Evolutionary conservation across 2,329 filamentous ascomycete genomes (phyloP), one percentile per base, ranked within the genome.

Genomic region (Aspergillus puulaauensis): DNA sequence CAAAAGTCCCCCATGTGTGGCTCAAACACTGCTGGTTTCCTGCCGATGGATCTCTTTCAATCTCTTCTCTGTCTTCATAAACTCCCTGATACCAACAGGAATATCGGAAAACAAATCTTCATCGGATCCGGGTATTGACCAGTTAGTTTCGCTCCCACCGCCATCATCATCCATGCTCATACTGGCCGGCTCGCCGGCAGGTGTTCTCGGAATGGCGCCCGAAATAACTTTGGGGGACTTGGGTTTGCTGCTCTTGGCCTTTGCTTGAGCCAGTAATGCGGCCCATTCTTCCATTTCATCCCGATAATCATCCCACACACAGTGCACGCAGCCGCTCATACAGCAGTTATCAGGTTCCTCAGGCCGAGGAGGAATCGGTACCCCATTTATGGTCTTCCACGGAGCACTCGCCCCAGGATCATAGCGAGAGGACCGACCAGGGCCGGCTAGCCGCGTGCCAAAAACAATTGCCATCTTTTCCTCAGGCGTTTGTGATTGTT

Each of bases 241-340:
- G 61, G 65, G 23, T 9, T 61, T 48, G 27, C 61, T 62, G 24
- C 61, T 62, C 39, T 70, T 70, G 45, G 77, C 73, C 59, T 76
- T 83, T 1, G 91, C 91, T 68, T 88, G 83, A 4, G 80, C 77
- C 37, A 83, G 84, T 58, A 86, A 83, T 14, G 80, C 78, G 4
- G 87, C 89, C 91, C 92, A 98, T 57, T 90, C 90, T 73, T 98
- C 93, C 76, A 98, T 82, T 52, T 98, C 95, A 64, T 99, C 93
- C 8, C 93, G 84, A 75, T 88, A 98, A 53, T 86, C 81, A 67
- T 97, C 93, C 93, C 93, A 98, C 3, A 98, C 95, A 74, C 95
- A 99, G 73, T 98, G 93, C 49, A 96, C 93, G 72, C 95, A 99
- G 3, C 95, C 95, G 70, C 90, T 95, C 95, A 99, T 99, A 77